Percentiles rank a stretch among this genome's conserved stretches.
phyloP scores from a whole-genome alignment of 148 eudicot genomes.

The Linanthus parryae region DNA sequence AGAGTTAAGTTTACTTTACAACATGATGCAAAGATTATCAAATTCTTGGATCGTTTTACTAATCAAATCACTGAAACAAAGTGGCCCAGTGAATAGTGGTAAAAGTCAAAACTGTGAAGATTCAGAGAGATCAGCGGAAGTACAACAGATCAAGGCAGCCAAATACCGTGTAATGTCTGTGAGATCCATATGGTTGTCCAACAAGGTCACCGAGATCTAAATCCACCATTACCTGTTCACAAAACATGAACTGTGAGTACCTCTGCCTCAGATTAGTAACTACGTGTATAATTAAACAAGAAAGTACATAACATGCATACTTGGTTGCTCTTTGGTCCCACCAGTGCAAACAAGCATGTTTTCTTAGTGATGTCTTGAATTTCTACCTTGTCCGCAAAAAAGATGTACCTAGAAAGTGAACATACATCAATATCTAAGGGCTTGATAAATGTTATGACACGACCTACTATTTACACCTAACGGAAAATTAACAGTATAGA shows the following conservation, averaged over 20 bases:
- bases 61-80: too few relatives aligned
- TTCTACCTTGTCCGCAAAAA: conserved; percentile 70
- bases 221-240: conserved; percentile 43
- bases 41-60: too few relatives aligned
- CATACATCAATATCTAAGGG: not conserved
- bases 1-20: too few relatives aligned
- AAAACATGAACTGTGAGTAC: conserved; percentile 8
- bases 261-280: not conserved
- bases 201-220: conserved; percentile 49
- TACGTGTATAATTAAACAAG: not conserved
- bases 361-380: conserved; percentile 48
- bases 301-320: conserved; percentile 23
- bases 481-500: too few relatives aligned
- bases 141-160: not conserved
- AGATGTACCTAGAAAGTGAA: conserved; percentile 49
- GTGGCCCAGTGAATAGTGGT: too few relatives aligned
- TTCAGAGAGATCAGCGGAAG: too few relatives aligned
- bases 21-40: too few relatives aligned
- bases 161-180: conserved; percentile 50
- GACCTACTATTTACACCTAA: too few relatives aligned
- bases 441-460: too few relatives aligned
- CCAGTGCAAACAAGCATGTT: conserved; percentile 53
- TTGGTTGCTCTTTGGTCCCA: conserved; percentile 56
- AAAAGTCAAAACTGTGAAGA: too few relatives aligned
- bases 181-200: conserved; percentile 66